Evolutionary conservation across 116 monocot species (phyloP), one percentile per base, ranked within the genome.

Genomic region (Phalaenopsis hybrid): DNA sequence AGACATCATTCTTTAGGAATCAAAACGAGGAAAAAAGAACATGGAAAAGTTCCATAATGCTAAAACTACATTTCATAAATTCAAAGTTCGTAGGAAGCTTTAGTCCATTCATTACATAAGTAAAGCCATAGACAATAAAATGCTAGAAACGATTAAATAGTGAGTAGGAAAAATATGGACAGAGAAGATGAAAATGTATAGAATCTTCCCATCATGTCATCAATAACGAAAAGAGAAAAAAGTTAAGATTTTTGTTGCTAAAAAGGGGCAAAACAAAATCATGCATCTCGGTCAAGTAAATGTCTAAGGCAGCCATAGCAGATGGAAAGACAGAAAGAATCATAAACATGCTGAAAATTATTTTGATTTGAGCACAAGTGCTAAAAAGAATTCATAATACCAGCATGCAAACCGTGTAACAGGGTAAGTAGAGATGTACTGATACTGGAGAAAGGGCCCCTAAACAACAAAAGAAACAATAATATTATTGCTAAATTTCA

Each of bases 391-490:
- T 72, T 72, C 72, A 2, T 72, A 37, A 37, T 72, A 34, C 37
- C 72, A 72, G 16, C 37, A 41, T 72, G 72, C 31, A 72, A 72
- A 72, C 41, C 37, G 72, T 72, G 72, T 37, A 72, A 37, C 72
- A 72, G 12, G 72, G 72, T 16, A 34, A 72, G 10, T 31, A 15
- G 37, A 15, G 15, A 37, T 31, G 11, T 37, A 37, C 0, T 1
- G 37, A 37, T 37, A 37, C 37, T 2, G 2, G 37, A 37, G 37
- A 37, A 37, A 37, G 37, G 37, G 37, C 37, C 37, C 2, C 37
- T 2, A 37, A 37, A 37, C n/a, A n/a, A 37, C 37, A 37, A 37
- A 37, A 37, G 37, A 37, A 37, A 37, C 37, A 37, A 37, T 37
- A 37, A 37, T 37, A 37, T 37, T 37, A 37, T 37, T 37, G 37